A percentile compares a stretch with the other conserved stretches of the same genome.
These are phyloP conservation scores for Beta vulgaris DNA, from an alignment of 148 eudicot genomes.

Conservation along the genomic window DNA sequence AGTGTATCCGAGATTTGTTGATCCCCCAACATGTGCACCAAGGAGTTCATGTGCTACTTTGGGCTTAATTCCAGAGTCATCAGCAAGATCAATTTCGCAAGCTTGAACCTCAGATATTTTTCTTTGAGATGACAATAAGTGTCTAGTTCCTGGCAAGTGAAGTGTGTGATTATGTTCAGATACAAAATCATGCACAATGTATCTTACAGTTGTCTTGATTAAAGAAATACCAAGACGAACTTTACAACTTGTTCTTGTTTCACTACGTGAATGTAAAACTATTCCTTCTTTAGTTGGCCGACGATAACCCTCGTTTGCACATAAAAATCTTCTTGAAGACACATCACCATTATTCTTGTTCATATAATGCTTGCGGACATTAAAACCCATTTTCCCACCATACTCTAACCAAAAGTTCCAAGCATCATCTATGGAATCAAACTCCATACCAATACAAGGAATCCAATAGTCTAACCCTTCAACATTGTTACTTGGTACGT, in stretches of 20 bases:
- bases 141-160: neutral
- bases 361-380: conserved; percentile 2
- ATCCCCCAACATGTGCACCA: neutral
- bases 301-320: conserved; percentile 7
- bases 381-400: conserved; percentile 2
- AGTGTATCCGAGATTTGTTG: neutral
- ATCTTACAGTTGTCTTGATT: neutral
- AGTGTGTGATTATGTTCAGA: too few species aligned
- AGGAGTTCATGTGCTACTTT: neutral
- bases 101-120: neutral
- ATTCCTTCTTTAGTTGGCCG: neutral
- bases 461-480: too few species aligned
- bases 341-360: neutral
- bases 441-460: neutral
- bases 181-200: neutral
- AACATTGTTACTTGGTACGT: too few species aligned
- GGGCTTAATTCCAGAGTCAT: neutral
- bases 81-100: neutral
- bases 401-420: conserved; percentile 3
- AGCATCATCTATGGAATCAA: neutral
- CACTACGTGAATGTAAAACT: neutral
- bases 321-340: too few species aligned
- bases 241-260: neutral
- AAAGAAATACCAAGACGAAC: neutral
- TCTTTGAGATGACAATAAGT: neutral